Base-by-base conservation (phyloP, 768 basidiomycete species). In the Phylloporus sp. region DNA sequence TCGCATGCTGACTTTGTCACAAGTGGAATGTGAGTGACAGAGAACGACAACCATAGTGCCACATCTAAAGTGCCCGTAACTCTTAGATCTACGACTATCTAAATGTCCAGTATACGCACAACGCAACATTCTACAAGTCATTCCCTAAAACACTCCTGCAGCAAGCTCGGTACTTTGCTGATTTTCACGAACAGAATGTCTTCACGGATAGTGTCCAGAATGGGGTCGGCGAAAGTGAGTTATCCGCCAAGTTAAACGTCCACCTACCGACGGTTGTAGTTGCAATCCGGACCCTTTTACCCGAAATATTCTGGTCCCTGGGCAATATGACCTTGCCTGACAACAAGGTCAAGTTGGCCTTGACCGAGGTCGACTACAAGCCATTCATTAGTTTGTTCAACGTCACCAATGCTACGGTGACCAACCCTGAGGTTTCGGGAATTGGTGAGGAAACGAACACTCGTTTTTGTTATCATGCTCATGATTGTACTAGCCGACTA, bases 201-300 rank as follows among this genome's bases (percentile, higher is more conserved):
- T 94, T 92, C 72, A 82, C 84, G 1, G 81, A 82, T 55, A 61
- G 64, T 0, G 66, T 73, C 6, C 80, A 78, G 57, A 72, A 69
- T 50, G 82, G 82, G 45, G 74, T 93, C 58, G 88, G 87, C 3
- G 87, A 91, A 71, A 82, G 89, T 89, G 54, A 31, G 86, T 77
- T 38, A 18, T 47, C 44, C 3, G 3, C 22, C 18, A 15, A 6
- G 27, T 42, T 18, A 9, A 27, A 27, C 7, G 2, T 12, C 22
- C 1, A 6, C 13, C n/a, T 29, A 49, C 48, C 39, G 24, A 46
- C 12, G 10, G 6, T 54, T 40, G 38, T 57, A 43, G 90, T 95
- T 55, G 85, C 89, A 48, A 88, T 88, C 11, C 84, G 86, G 55
- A 87, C 89, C 7, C 70, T 91, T 53, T 72, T 89, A 47, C 80